phyloP scores from a whole-genome alignment of 495 filamentous ascomycete species.

The Filosporella fistucella region DNA sequence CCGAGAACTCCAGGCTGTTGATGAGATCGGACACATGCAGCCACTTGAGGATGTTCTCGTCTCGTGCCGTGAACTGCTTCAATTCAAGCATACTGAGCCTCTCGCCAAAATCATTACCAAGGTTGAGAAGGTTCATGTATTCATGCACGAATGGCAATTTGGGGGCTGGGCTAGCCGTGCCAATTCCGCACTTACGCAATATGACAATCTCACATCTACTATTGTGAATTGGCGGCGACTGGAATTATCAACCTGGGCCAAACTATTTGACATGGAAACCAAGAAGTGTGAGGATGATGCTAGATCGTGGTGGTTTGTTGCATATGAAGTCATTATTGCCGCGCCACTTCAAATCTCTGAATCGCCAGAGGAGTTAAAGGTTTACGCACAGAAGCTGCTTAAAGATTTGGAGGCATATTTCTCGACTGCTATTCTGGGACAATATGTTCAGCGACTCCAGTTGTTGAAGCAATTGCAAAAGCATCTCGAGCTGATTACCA shows the following conservation, averaged over 20 bases:
- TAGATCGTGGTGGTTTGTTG: slow-evolving; percentile 92
- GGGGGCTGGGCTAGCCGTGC: slow-evolving; percentile 73
- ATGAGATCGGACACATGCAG: slow-evolving; percentile 54
- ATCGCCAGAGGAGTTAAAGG: slow-evolving; percentile 48
- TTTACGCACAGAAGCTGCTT: slow-evolving; percentile 63
- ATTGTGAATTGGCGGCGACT: slow-evolving; percentile 85
- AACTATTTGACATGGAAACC: slow-evolving; percentile 80
- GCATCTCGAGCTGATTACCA: slow-evolving; percentile 52
- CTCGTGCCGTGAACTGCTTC: slow-evolving; percentile 67
- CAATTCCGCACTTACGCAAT: slow-evolving; percentile 62
- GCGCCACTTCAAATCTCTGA: slow-evolving; percentile 60
- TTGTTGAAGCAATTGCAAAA: slow-evolving; percentile 68
- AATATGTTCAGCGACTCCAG: slow-evolving; percentile 66
- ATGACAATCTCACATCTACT: slow-evolving; percentile 67
- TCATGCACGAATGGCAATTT: slow-evolving; percentile 87
- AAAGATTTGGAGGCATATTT: slow-evolving; percentile 73
- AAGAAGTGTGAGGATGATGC: slow-evolving; percentile 70
- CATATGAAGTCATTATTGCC: slow-evolving; percentile 81
- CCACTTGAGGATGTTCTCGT: slow-evolving; percentile 67
- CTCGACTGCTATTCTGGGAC: slow-evolving; percentile 66
- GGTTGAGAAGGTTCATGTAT: slow-evolving; percentile 75
- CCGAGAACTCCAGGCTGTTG: slow-evolving; percentile 55
- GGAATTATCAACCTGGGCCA: slow-evolving; percentile 88
- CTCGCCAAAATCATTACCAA: slow-evolving; percentile 78
- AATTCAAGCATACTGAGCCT: slow-evolving; percentile 75